Conservation (phyloP, 1,284 basidiomycete genomes). For the Mycosarcoma mackinlayi region DNA sequence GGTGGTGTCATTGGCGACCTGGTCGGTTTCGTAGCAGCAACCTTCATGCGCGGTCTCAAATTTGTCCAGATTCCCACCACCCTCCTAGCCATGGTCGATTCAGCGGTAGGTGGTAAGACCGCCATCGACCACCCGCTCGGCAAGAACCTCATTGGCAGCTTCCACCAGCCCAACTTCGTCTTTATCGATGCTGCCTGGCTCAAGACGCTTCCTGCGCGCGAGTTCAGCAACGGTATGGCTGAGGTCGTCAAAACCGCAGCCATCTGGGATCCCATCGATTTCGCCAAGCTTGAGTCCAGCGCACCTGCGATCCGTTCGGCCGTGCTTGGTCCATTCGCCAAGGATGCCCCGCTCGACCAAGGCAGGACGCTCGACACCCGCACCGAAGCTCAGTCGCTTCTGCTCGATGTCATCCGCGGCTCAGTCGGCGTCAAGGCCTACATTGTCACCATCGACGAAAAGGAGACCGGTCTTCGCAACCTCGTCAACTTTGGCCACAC, state of each 20-base stretch:
- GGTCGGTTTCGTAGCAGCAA: conserved; percentile 94
- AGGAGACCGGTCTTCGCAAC: conserved; percentile 67
- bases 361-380: conserved; percentile 62
- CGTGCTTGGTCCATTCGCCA: conserved; percentile 57
- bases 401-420: conserved; percentile 68
- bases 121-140: conserved; percentile 96
- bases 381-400: conserved; percentile 60
- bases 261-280: conserved; percentile 67
- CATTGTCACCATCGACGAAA: conserved; percentile 68
- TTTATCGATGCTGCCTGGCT: conserved; percentile 98
- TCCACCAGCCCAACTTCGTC: conserved; percentile 97
- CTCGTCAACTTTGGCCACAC: conserved; percentile 68
- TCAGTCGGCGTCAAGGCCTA: conserved; percentile 67
- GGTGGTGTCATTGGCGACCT: conserved; percentile 96
- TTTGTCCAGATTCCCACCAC: conserved; percentile 98
- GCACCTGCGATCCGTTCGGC: conserved; percentile 64
- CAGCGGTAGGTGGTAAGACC: conserved; percentile 95
- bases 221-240: conserved; percentile 98
- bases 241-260: conserved; percentile 81
- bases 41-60: conserved; percentile 80
- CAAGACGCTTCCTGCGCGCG: conserved; percentile 88
- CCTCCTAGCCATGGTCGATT: conserved; percentile 97
- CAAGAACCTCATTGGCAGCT: conserved; percentile 97
- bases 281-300: conserved; percentile 64
- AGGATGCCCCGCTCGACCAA: conserved; percentile 41